Percentiles rank a stretch among this genome's conserved stretches.
phyloP scores from a whole-genome alignment of 1,284 basidiomycete species.

The Malassezia japonica region DNA sequence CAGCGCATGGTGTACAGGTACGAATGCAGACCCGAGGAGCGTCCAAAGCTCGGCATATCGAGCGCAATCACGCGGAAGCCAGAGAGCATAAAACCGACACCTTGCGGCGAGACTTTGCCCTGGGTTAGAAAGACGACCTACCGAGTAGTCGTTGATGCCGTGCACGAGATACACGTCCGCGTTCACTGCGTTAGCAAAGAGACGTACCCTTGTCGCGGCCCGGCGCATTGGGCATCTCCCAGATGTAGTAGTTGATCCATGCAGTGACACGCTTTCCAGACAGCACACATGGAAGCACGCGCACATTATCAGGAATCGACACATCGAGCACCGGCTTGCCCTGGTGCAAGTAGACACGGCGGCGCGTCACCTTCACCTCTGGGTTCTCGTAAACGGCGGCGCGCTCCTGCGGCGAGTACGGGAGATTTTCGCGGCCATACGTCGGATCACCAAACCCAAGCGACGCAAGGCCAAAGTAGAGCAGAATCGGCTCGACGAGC shows the following conservation, averaged over 20 bases:
- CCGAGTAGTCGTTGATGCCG: slow-evolving; percentile 43
- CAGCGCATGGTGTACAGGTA: slow-evolving; percentile 50
- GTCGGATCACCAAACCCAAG: slow-evolving; percentile 38
- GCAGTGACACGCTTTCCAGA: slow-evolving; percentile 16
- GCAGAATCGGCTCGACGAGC: slow-evolving; percentile 36
- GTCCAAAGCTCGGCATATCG: slow-evolving; percentile 52
- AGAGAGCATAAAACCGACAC: slow-evolving; percentile 49
- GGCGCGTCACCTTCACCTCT: slow-evolving; percentile 26
- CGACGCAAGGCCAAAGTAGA: slow-evolving; percentile 25
- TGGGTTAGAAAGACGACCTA: background rate
- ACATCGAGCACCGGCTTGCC: slow-evolving; percentile 22
- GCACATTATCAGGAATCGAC: slow-evolving; percentile 17
- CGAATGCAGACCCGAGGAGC: slow-evolving; percentile 50
- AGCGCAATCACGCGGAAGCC: slow-evolving; percentile 53
- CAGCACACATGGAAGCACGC: background rate
- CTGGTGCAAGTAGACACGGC: slow-evolving; percentile 23
- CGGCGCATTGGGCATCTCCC: slow-evolving; percentile 22
- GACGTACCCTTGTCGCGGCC: background rate
- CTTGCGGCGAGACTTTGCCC: slow-evolving; percentile 50
- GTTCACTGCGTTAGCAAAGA: slow-evolving; percentile 19
- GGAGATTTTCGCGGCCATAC: slow-evolving; percentile 32
- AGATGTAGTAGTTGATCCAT: slow-evolving; percentile 39
- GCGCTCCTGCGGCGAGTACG: slow-evolving; percentile 28
- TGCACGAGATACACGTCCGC: slow-evolving; percentile 37
- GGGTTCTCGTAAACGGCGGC: slow-evolving; percentile 41